These are phyloP conservation scores for Aspergillus thermomutatus DNA, from an alignment of 2,329 filamentous ascomycete species.

Conservation along the genomic window DNA sequence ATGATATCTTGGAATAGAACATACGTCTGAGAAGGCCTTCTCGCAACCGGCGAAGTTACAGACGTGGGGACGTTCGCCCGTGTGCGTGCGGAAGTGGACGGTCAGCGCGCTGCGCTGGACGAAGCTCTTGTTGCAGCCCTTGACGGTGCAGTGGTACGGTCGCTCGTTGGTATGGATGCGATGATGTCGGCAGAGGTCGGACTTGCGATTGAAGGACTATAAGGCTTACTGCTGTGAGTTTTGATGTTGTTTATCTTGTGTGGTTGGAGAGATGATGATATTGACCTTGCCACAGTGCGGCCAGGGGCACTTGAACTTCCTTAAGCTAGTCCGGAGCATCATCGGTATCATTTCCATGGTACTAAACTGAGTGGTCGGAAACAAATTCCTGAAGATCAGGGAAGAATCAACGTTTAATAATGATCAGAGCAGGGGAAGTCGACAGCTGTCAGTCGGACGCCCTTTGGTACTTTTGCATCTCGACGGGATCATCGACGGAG, in stretches of 20 bases:
- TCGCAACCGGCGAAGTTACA: slow-evolving; percentile 41
- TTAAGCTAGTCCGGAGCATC: not conserved
- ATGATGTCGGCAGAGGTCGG: slow-evolving; percentile 45
- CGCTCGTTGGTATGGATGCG: slow-evolving; percentile 49
- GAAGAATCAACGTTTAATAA: not conserved
- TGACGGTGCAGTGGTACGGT: slow-evolving; percentile 44
- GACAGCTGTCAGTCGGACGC: not conserved
- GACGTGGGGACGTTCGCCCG: slow-evolving; percentile 44
- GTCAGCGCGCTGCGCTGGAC: slow-evolving; percentile 48
- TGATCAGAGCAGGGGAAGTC: not conserved
- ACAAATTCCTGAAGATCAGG: not conserved
- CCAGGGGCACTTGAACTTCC: not conserved
- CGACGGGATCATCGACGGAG: not conserved
- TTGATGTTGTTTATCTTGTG: not conserved
- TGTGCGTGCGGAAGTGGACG: slow-evolving; percentile 44
- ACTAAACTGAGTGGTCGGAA: not conserved
- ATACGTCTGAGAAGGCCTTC: slow-evolving; percentile 45
- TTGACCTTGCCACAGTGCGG: not conserved
- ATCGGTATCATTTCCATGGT: not conserved
- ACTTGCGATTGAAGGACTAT: slow-evolving; percentile 49
- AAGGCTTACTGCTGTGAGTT: not conserved
- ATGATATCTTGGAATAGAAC: slow-evolving; percentile 5
- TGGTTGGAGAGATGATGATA: not conserved
- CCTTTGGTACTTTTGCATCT: not conserved
- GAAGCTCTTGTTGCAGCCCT: slow-evolving; percentile 47